Base-by-base conservation (phyloP, 257 asterid species). In the Nicotiana undulata region DNA sequence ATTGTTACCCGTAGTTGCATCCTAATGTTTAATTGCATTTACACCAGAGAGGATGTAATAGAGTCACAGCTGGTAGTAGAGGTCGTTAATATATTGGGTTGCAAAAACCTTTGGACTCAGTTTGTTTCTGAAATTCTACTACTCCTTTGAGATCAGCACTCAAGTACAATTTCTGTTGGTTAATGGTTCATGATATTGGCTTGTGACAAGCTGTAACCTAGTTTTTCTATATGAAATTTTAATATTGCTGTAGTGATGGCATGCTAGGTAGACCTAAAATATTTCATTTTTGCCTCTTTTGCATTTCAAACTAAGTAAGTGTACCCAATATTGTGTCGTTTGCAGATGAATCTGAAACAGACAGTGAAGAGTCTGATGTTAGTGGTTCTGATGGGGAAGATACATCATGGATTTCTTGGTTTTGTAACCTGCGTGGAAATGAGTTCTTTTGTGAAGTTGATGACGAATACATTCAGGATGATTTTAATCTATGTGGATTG, bases 351-450 rank as follows among this genome's bases (percentile, higher is more conserved):
- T 95, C 97, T 76, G 97, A 91, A 77, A 90, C 98, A 81, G 99
- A 93, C 86, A 93, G 95, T 85, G 99, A 93, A 86, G 99, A 90
- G 84, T 93, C 98, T 83, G 98, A 95, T 82, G 94, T 90, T 81
- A 95, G 98, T 86, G 99, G 97, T 76, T 93, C 99, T 81, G 99
- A 95, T 77, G 99, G 98, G 86, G 99, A 95, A 61, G 98, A 95
- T 83, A 91, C 98, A 55, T 95, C 98, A 15, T 95, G 99, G 99
- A 94, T 95, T 85, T 92, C 98, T 40, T 95, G 99, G 99, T 95
- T 93, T 87, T 95, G 99, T 91, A 95, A 95, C 86, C 87, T 93
- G 89, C 89, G 99, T n/a, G 99, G 99, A 80, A 95, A 95, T 18
- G 99, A 95, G 84, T 93, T 95, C 87, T 95, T 95, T 79, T 95